phyloP scores from a whole-genome alignment of 768 basidiomycete species.

The Phlegmacium glaucopus region DNA sequence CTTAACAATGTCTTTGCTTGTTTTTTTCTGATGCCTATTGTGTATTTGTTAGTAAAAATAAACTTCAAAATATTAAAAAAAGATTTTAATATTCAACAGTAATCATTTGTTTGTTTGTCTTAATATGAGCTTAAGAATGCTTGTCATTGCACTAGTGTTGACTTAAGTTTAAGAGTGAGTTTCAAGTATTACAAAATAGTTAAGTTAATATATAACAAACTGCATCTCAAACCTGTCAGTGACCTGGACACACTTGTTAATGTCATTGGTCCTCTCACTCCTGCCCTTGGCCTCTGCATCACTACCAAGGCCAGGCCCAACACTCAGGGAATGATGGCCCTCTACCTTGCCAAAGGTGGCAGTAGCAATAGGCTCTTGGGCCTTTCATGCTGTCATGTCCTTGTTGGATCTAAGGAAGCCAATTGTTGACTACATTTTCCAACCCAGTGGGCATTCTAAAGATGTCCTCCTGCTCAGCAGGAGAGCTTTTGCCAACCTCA shows the following conservation, averaged over 20 bases:
- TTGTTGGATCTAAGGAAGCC: constrained; percentile 20
- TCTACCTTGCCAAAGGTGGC: constrained; percentile 33
- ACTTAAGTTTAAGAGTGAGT: too few species aligned
- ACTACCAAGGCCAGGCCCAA: constrained; percentile 26
- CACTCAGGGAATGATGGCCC: constrained; percentile 29
- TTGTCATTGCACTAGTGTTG: too few species aligned
- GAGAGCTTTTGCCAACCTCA: constrained; percentile 7
- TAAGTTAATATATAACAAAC: too few species aligned
- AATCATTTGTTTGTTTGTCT: too few species aligned
- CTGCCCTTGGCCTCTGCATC: constrained; percentile 31
- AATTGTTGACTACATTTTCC: constrained; percentile 24
- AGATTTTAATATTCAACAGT: too few species aligned
- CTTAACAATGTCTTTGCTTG: too few species aligned
- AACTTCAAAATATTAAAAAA: too few species aligned
- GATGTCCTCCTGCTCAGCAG: constrained; percentile 30
- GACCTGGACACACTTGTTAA: constrained; percentile 24
- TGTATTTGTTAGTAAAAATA: too few species aligned
- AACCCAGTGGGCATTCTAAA: constrained; percentile 22
- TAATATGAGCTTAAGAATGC: too few species aligned
- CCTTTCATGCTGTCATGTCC: constrained; percentile 28
- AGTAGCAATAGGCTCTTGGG: constrained; percentile 23
- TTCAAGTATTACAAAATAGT: too few species aligned
- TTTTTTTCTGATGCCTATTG: too few species aligned
- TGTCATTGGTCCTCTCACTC: constrained; percentile 28
- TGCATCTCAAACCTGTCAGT: constrained; percentile 23